Percentiles rank a stretch among this genome's conserved stretches.
These are phyloP conservation scores for Nothophoma quercina DNA, from an alignment of 2,329 filamentous ascomycete genomes.

Conservation along the genomic window DNA sequence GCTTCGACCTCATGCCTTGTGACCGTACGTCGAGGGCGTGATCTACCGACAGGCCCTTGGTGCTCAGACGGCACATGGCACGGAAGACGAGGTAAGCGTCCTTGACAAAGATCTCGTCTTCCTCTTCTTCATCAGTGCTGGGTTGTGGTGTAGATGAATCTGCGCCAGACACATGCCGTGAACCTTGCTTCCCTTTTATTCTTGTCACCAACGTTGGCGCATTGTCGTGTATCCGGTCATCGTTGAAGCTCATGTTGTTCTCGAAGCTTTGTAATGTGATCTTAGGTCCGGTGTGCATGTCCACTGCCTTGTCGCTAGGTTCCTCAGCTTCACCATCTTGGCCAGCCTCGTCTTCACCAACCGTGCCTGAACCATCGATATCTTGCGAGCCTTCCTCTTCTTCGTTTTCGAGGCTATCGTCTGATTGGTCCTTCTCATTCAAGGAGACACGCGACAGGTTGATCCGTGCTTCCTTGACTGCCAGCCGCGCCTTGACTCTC, in stretches of 20 bases:
- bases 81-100: constrained; percentile 97
- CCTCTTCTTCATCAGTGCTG: constrained; percentile 67
- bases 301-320: constrained; percentile 54
- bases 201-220: constrained; percentile 72
- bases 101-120: constrained; percentile 96
- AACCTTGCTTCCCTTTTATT: constrained; percentile 57
- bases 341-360: constrained; percentile 53
- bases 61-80: constrained; percentile 96
- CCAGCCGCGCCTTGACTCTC: constrained; percentile 83
- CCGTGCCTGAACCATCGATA: constrained; percentile 33
- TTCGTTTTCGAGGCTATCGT: constrained; percentile 41
- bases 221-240: constrained; percentile 70
- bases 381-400: constrained; percentile 30
- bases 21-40: constrained; percentile 92
- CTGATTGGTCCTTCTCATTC: constrained; percentile 45
- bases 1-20: constrained; percentile 95
- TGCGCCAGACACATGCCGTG: constrained; percentile 54
- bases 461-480: constrained; percentile 82
- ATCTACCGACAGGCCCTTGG: constrained; percentile 86
- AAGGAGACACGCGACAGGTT: constrained; percentile 58
- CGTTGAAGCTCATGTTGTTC: constrained; percentile 70
- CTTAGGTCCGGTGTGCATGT: constrained; percentile 61
- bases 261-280: constrained; percentile 75
- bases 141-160: constrained; percentile 47
- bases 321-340: constrained; percentile 45